A percentile compares a stretch with the other conserved stretches of the same genome.
These are phyloP conservation scores for Macadamia tetraphylla DNA, from an alignment of 164 flowering plant genomes.

Conservation along the genomic window DNA sequence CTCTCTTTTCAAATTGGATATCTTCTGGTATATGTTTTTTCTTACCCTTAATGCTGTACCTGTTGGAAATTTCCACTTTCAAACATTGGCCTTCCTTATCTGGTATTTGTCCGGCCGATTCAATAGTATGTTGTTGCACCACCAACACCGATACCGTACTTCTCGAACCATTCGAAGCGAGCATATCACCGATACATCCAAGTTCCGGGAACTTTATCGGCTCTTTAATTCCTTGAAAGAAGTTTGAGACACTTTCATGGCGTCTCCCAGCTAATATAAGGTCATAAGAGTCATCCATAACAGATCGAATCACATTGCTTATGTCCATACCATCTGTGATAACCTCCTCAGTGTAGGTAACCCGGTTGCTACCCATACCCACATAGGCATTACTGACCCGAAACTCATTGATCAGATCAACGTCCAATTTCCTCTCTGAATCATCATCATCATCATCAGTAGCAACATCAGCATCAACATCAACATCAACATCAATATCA, in stretches of 20 bases:
- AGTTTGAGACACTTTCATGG: slow-evolving; percentile 17
- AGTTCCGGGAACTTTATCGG: slow-evolving; percentile 45
- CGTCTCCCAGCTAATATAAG: slow-evolving; percentile 43
- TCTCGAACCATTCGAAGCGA: slow-evolving; percentile 25
- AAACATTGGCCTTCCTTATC: background rate
- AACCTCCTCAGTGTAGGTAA: slow-evolving; percentile 27
- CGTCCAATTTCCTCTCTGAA: slow-evolving; percentile 22
- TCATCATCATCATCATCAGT: no score
- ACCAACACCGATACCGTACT: slow-evolving; percentile 30
- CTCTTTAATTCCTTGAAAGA: slow-evolving; percentile 20
- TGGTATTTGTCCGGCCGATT: no score
- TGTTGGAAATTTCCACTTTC: no score
- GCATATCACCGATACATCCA: slow-evolving; percentile 36
- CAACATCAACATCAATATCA: no score
- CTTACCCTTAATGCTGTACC: no score
- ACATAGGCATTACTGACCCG: background rate
- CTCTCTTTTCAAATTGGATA: no score
- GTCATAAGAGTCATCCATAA: slow-evolving; percentile 17
- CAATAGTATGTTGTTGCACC: slow-evolving; percentile 30
- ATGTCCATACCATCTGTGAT: slow-evolving; percentile 32
- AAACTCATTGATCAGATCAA: slow-evolving; percentile 21
- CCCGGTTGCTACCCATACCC: slow-evolving; percentile 14
- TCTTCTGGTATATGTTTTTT: no score
- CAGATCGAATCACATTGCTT: slow-evolving; percentile 1
- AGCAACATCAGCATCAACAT: no score